A percentile compares a stretch with the other conserved stretches of the same genome.
phyloP scores from a whole-genome alignment of 2,329 filamentous ascomycete species.

The Pseudogymnoascus sp. region DNA sequence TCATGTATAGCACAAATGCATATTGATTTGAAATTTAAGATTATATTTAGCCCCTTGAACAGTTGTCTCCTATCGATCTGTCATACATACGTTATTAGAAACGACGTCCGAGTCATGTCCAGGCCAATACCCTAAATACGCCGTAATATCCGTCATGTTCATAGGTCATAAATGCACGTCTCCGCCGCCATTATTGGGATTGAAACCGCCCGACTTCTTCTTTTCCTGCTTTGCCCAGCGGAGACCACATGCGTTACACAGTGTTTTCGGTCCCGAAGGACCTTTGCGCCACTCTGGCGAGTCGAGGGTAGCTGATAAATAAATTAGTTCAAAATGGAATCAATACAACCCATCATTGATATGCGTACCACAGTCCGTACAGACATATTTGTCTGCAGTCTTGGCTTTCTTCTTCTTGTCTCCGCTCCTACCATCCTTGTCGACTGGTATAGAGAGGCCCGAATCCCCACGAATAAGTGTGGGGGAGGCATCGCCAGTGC shows the following conservation, averaged over 20 bases:
- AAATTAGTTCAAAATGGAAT: constrained; percentile 1
- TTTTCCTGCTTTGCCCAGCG: constrained; percentile 77
- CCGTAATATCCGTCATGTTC: background rate
- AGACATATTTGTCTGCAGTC: constrained; percentile 80
- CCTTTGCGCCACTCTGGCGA: constrained; percentile 96
- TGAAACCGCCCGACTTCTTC: constrained; percentile 38
- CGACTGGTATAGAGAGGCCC: constrained; percentile 74
- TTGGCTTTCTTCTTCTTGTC: constrained; percentile 86
- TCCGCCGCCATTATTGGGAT: background rate
- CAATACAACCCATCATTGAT: background rate
- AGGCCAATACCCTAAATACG: background rate
- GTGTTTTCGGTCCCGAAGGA: constrained; percentile 82
- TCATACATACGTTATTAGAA: constrained; percentile 5
- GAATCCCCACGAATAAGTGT: constrained; percentile 77
- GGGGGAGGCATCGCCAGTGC: constrained; percentile 74
- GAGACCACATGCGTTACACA: constrained; percentile 89
- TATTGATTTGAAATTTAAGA: background rate
- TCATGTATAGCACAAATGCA: constrained; percentile 1
- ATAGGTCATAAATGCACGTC: background rate
- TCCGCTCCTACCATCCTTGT: constrained; percentile 62
- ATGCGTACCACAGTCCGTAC: constrained; percentile 75
- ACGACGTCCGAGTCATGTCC: background rate
- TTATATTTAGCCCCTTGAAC: background rate
- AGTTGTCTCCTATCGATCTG: background rate
- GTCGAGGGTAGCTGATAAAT: constrained; percentile 61